These are phyloP conservation scores for Hymenoscyphus fructigenus DNA, from an alignment of 2,329 filamentous ascomycete genomes.

Conservation along the genomic window DNA sequence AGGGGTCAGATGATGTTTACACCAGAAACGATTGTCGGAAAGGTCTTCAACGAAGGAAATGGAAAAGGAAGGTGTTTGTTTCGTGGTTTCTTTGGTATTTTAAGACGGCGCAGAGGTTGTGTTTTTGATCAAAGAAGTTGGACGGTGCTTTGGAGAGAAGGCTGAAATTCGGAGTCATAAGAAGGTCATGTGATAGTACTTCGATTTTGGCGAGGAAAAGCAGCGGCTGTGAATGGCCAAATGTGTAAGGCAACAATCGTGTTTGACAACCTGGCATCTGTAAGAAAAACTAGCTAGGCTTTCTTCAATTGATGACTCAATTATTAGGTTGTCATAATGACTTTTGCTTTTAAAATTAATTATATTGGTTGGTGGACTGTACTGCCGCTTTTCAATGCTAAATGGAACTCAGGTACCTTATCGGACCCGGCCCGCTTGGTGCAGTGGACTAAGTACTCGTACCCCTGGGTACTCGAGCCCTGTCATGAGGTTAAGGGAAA, in stretches of 20 bases:
- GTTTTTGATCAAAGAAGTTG: neutral
- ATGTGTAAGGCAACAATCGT: neutral
- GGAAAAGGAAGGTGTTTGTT: neutral
- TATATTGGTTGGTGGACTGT: no score
- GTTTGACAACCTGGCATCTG: neutral
- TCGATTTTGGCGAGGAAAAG: neutral
- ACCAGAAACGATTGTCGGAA: neutral
- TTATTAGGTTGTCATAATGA: no score
- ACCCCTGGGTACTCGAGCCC: neutral
- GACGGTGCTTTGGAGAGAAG: neutral
- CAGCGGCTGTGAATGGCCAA: neutral
- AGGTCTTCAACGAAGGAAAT: neutral
- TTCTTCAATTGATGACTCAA: no score
- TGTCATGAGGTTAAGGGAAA: neutral
- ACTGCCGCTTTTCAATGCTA: no score
- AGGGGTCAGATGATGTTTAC: neutral
- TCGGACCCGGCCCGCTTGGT: neutral
- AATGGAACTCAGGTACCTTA: no score
- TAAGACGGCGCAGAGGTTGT: neutral
- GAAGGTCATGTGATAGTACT: neutral
- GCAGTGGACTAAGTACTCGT: no score
- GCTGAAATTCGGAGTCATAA: neutral
- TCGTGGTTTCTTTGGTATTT: constrained; percentile 7
- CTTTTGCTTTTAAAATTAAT: no score
- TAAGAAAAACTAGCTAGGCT: no score